Percentiles rank a stretch among this genome's conserved stretches.
Conservation (phyloP, 495 filamentous ascomycete genomes). For the Pseudomonodictys pantanalensis region DNA sequence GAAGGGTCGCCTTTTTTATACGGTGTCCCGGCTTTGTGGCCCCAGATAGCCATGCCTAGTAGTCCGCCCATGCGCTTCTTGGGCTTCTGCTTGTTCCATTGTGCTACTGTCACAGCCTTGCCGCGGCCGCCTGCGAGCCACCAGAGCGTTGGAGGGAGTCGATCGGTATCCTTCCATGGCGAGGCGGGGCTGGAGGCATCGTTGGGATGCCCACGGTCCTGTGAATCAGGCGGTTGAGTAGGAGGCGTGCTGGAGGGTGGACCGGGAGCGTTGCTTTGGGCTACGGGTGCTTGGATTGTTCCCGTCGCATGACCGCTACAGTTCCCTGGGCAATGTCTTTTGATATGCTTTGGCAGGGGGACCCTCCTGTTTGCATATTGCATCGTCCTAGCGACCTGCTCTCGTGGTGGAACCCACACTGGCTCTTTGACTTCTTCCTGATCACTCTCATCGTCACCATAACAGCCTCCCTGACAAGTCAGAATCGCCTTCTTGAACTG, state of each 20-base stretch:
- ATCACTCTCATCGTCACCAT: too few species aligned
- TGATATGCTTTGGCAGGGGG: neutral
- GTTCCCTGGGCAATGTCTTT: neutral
- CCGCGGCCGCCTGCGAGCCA: constrained; percentile 11
- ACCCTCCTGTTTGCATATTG: neutral
- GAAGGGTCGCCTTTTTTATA: constrained; percentile 7
- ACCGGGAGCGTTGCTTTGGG: neutral
- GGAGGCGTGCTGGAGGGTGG: neutral
- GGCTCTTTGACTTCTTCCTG: neutral
- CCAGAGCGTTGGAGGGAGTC: neutral
- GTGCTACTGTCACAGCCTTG: neutral
- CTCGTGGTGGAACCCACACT: too few species aligned
- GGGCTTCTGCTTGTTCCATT: constrained; percentile 9
- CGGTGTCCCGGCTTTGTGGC: constrained; percentile 2
- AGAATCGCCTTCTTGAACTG: too few species aligned
- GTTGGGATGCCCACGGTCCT: neutral
- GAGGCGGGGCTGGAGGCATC: constrained; percentile 1
- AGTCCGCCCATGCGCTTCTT: constrained; percentile 22
- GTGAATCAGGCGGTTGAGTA: neutral
- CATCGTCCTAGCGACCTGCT: neutral
- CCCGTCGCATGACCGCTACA: neutral
- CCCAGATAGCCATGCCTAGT: constrained; percentile 14
- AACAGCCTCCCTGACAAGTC: too few species aligned
- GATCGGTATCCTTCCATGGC: neutral
- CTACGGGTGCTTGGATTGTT: neutral